A percentile compares a stretch with the other conserved stretches of the same genome.
These are phyloP conservation scores for Saccharomycopsis selenospora DNA, from an alignment of 805 yeast genomes.

Conservation along the genomic window DNA sequence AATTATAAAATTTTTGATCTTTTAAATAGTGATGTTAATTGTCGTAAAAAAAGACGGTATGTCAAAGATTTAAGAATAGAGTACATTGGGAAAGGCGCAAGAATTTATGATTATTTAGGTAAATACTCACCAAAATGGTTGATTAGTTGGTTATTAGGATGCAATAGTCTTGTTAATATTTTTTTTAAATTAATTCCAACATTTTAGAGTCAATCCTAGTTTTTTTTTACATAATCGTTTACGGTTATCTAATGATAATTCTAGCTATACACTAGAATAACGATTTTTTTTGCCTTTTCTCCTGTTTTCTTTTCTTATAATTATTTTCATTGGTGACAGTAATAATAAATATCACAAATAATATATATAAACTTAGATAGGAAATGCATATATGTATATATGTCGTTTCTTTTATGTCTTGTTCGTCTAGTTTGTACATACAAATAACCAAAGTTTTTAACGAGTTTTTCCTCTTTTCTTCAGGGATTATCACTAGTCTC, in stretches of 20 bases:
- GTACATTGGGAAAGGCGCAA: conserved; percentile 19
- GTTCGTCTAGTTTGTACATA: too few relatives aligned
- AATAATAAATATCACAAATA: too few relatives aligned
- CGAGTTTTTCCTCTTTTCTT: too few relatives aligned
- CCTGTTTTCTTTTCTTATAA: too few relatives aligned
- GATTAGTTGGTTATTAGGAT: conserved; percentile 18
- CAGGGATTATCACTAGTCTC: too few relatives aligned
- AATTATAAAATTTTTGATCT: conserved; percentile 20
- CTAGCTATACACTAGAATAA: neutral
- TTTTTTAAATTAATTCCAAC: neutral
- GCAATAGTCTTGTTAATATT: conserved; percentile 10
- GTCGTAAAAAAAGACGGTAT: neutral
- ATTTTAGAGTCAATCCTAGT: neutral
- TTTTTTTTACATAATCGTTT: too few relatives aligned
- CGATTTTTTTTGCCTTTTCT: neutral
- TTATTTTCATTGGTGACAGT: too few relatives aligned
- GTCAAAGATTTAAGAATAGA: conserved; percentile 15
- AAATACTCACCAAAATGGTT: conserved; percentile 18
- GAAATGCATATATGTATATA: too few relatives aligned
- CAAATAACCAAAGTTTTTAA: too few relatives aligned
- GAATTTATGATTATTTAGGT: conserved; percentile 18
- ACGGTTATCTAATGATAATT: too few relatives aligned
- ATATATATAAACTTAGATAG: too few relatives aligned
- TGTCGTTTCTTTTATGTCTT: too few relatives aligned
- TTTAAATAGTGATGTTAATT: conserved; percentile 13